Percentiles rank a stretch among this genome's conserved stretches.
phyloP scores from a whole-genome alignment of 2,329 filamentous ascomycete species.

The Didymella glomerata region DNA sequence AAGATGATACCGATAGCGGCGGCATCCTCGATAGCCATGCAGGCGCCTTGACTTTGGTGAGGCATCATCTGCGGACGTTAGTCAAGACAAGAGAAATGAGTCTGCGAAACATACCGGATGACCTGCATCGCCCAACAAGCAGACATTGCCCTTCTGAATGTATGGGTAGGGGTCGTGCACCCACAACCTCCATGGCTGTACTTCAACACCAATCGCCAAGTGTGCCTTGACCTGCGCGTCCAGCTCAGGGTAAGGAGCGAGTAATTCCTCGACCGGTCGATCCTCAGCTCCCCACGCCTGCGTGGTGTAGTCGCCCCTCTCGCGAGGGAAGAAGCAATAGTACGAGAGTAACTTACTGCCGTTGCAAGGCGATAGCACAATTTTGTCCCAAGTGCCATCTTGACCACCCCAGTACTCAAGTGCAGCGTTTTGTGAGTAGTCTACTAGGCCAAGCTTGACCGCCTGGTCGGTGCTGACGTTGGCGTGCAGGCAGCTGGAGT shows the following conservation, averaged over 20 bases:
- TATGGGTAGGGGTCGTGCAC: slow-evolving; percentile 70
- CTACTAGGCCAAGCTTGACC: slow-evolving; percentile 66
- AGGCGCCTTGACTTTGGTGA: slow-evolving; percentile 73
- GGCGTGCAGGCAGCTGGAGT: slow-evolving; percentile 69
- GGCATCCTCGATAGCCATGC: slow-evolving; percentile 73
- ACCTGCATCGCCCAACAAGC: slow-evolving; percentile 71
- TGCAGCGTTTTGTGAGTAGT: slow-evolving; percentile 68
- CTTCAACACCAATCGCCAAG: slow-evolving; percentile 67
- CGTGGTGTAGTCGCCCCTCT: slow-evolving; percentile 66
- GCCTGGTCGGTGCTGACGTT: slow-evolving; percentile 71
- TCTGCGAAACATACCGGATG: slow-evolving; percentile 61
- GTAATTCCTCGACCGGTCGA: slow-evolving; percentile 65
- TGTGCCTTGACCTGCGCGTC: slow-evolving; percentile 66
- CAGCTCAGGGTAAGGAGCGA: slow-evolving; percentile 67
- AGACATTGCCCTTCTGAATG: slow-evolving; percentile 61
- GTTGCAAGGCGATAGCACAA: slow-evolving; percentile 74
- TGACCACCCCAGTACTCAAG: slow-evolving; percentile 77
- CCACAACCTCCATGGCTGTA: slow-evolving; percentile 72
- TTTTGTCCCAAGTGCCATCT: slow-evolving; percentile 70
- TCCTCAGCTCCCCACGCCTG: slow-evolving; percentile 66
- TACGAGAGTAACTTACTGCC: slow-evolving; percentile 71
- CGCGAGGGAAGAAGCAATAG: slow-evolving; percentile 73
- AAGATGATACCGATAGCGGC: slow-evolving; percentile 71
- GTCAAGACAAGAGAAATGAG: neutral
- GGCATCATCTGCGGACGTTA: slow-evolving; percentile 66